Percentiles rank a stretch among this genome's conserved stretches.
Evolutionary conservation across 2,329 filamentous ascomycete species (phyloP).

Genomic region (Colletotrichum limetticola): DNA sequence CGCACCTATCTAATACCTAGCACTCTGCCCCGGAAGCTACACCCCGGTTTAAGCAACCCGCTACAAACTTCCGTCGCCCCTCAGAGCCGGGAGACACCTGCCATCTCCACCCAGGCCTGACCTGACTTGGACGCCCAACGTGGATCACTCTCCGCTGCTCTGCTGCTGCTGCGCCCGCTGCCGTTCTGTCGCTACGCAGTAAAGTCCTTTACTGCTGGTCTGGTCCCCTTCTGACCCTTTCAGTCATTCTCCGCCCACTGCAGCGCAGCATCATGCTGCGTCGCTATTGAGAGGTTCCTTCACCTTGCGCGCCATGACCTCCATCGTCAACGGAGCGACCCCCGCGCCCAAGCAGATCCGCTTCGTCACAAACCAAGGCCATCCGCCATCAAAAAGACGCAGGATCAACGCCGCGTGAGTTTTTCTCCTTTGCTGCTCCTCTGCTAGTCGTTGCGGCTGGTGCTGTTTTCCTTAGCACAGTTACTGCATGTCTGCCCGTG

Average conservation of each 20-base stretch:
- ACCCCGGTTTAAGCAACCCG: constrained; percentile 15
- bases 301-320: constrained; percentile 35
- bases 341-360: constrained; percentile 72
- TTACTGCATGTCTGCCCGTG: constrained; percentile 8
- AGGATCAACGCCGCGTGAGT: constrained; percentile 83
- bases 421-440: background rate
- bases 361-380: constrained; percentile 85
- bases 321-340: constrained; percentile 52
- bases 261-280: constrained; percentile 35
- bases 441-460: background rate
- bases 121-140: constrained; percentile 10
- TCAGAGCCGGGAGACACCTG: constrained; percentile 17
- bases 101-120: constrained; percentile 27
- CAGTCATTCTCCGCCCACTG: constrained; percentile 22
- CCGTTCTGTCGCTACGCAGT: background rate
- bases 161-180: background rate
- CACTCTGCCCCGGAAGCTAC: constrained; percentile 5
- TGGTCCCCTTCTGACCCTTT: constrained; percentile 4
- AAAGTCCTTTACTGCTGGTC: background rate
- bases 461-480: background rate
- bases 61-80: background rate
- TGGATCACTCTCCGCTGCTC: constrained; percentile 13
- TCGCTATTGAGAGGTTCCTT: constrained; percentile 30
- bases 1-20: background rate
- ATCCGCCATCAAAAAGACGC: constrained; percentile 81